Conservation (phyloP, 306 rosid species). For the Dicorynia guianensis region DNA sequence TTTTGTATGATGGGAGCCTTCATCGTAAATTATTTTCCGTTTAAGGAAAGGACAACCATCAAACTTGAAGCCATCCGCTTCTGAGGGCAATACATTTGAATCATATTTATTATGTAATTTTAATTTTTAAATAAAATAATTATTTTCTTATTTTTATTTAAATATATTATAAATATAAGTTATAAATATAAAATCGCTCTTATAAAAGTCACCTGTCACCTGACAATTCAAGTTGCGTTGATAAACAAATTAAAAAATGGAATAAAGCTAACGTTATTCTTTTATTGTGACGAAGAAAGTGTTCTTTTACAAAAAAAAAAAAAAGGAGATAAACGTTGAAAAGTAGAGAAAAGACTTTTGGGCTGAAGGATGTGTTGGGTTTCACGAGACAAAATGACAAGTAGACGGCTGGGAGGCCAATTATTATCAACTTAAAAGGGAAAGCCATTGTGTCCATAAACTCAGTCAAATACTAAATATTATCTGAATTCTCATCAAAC, state of each 20-base stretch:
- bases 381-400: conserved; percentile 45
- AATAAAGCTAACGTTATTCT: not conserved
- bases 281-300: not conserved
- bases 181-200: no score
- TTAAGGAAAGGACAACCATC: not conserved
- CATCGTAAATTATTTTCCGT: conserved; percentile 7
- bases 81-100: no score
- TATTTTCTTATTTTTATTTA: no score
- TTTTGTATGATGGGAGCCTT: no score
- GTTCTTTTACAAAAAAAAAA: not conserved
- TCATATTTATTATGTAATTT: no score
- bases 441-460: conserved; percentile 33
- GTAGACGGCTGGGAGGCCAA: conserved; percentile 36
- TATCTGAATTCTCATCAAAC: conserved; percentile 34
- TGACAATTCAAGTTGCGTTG: not conserved
- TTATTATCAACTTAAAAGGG: conserved; percentile 44
- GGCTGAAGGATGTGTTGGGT: conserved; percentile 18
- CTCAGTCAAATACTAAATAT: conserved; percentile 15
- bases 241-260: not conserved
- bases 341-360: not conserved
- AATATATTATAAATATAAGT: no score
- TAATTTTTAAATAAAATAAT: no score
- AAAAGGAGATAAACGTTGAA: not conserved
- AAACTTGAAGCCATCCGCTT: not conserved
- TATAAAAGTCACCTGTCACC: not conserved